Conservation (phyloP, 1,284 basidiomycete species). For the Heterobasidion occidentale region DNA sequence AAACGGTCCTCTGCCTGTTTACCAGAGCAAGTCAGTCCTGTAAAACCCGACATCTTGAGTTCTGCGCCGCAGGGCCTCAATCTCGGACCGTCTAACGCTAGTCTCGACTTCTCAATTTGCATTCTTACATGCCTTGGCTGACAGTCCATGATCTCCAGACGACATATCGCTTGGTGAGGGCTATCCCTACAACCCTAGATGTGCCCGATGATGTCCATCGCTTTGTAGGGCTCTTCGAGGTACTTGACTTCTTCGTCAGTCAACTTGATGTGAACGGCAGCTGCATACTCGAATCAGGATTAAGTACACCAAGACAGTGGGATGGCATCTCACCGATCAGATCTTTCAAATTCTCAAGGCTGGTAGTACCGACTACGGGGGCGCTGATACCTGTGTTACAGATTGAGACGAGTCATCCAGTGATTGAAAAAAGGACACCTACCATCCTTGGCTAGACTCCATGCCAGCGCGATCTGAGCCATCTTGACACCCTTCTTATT, state of each 20-base stretch:
- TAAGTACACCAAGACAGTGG: background rate
- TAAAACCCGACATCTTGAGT: too few species aligned
- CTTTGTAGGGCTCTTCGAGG: slow-evolving; percentile 20
- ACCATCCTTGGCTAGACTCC: slow-evolving; percentile 24
- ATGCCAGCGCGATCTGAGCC: slow-evolving; percentile 34
- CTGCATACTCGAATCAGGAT: slow-evolving; percentile 8
- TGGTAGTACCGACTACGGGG: slow-evolving; percentile 25
- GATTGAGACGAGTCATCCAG: background rate
- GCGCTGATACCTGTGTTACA: slow-evolving; percentile 16
- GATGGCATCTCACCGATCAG: slow-evolving; percentile 14
- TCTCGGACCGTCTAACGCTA: too few species aligned
- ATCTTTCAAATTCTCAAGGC: slow-evolving; percentile 22
- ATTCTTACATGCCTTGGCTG: too few species aligned
- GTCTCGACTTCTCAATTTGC: too few species aligned
- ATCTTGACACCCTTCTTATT: slow-evolving; percentile 30
- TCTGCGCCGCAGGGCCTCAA: too few species aligned
- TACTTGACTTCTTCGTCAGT: slow-evolving; percentile 32
- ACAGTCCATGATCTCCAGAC: too few species aligned
- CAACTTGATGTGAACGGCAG: slow-evolving; percentile 25
- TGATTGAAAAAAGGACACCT: background rate
- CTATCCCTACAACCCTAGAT: background rate
- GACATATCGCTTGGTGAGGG: too few species aligned
- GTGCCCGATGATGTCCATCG: slow-evolving; percentile 11
- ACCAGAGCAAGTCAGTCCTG: too few species aligned
- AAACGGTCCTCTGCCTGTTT: too few species aligned